These are phyloP conservation scores for Geotrichum aggregatum DNA, from an alignment of 1,139 yeast genomes.

Conservation along the genomic window DNA sequence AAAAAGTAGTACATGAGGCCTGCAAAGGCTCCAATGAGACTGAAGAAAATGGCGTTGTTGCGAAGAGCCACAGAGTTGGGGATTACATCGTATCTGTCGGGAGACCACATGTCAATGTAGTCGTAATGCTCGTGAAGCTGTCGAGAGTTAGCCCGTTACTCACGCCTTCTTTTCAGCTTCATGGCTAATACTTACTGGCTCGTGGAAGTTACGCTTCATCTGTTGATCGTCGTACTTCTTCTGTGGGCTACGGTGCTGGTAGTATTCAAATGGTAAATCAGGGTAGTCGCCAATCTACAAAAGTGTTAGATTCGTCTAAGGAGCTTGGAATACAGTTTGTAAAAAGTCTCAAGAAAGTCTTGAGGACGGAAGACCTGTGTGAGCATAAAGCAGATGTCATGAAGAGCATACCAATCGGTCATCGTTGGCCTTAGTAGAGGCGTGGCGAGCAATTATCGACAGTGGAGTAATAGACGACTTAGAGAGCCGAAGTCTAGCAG, in stretches of 20 bases:
- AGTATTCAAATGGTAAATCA: constrained; percentile 44
- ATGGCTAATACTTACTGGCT: constrained; percentile 42
- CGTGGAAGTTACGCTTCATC: constrained; percentile 71
- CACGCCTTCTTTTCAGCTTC: not conserved
- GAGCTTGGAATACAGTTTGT: too few species aligned
- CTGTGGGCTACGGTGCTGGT: constrained; percentile 66
- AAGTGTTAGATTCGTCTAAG: too few species aligned
- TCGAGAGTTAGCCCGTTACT: not conserved
- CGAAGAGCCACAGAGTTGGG: constrained; percentile 59
- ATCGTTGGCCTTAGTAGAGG: constrained; percentile 20
- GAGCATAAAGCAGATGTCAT: too few species aligned
- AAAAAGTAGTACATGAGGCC: constrained; percentile 52
- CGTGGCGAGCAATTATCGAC: constrained; percentile 16
- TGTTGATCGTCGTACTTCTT: constrained; percentile 76
- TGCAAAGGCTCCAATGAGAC: constrained; percentile 53
- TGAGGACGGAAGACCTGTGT: too few species aligned
- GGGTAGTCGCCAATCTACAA: constrained; percentile 48
- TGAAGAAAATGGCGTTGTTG: constrained; percentile 51
- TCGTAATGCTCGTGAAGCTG: constrained; percentile 65
- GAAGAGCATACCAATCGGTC: constrained; percentile 22
- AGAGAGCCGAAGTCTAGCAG: constrained; percentile 13
- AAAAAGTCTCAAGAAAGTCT: too few species aligned
- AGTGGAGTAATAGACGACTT: constrained; percentile 5
- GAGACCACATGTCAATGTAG: constrained; percentile 79
- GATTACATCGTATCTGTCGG: constrained; percentile 64